These are phyloP conservation scores for Helichrysum umbraculigerum DNA, from an alignment of 129 eudicot genomes.

Conservation along the genomic window DNA sequence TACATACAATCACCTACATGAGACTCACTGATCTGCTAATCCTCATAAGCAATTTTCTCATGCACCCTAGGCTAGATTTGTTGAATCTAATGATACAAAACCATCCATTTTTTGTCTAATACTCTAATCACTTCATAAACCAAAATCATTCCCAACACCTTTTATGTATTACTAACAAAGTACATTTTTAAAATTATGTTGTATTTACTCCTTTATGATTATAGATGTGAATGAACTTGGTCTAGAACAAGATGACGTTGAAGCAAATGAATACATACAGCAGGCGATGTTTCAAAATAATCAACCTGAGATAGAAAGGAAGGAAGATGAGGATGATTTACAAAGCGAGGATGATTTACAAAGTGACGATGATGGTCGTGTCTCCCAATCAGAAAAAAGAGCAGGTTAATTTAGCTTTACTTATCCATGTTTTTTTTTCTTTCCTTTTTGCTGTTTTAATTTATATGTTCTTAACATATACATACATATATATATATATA, in stretches of 20 bases:
- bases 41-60: no score
- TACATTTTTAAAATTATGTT: no score
- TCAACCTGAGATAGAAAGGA: not conserved
- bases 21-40: no score
- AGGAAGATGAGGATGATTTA: not conserved
- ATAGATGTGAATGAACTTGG: not conserved
- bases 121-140: no score
- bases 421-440: not conserved
- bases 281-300: not conserved
- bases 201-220: not conserved
- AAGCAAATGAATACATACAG: not conserved
- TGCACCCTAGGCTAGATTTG: no score
- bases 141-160: no score
- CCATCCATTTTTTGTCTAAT: no score
- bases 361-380: not conserved
- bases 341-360: not conserved
- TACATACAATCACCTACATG: no score
- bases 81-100: no score
- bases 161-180: no score
- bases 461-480: not conserved
- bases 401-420: not conserved
- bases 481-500: no score
- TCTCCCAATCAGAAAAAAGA: not conserved
- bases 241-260: not conserved
- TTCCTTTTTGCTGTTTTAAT: not conserved